A percentile compares a stretch with the other conserved stretches of the same genome.
phyloP scores from a whole-genome alignment of 1,139 yeast species.

The Geotrichum siamense region DNA sequence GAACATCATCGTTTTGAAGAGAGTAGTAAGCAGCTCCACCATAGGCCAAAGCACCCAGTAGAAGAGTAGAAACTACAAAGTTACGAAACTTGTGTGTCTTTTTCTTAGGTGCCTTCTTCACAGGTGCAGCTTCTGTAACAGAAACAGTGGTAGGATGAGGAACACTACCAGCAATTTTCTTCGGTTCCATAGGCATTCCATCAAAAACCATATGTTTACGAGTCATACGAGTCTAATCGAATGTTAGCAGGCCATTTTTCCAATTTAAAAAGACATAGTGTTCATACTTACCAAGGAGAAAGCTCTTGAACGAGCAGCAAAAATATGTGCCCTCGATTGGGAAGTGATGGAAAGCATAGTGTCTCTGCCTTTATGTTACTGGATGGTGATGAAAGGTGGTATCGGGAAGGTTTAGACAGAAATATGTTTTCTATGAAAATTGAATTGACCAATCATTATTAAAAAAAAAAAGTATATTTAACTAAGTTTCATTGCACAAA shows the following conservation, averaged over 20 bases:
- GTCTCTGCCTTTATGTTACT: too few relatives aligned
- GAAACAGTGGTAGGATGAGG: background rate
- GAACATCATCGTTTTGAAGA: constrained; percentile 35
- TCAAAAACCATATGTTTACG: constrained; percentile 16
- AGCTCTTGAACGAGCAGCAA: constrained; percentile 2
- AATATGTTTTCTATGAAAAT: too few relatives aligned
- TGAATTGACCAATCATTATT: too few relatives aligned
- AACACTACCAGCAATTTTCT: background rate
- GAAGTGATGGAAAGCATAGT: constrained; percentile 3
- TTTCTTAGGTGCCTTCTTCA: constrained; percentile 12
- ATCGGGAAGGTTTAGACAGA: too few relatives aligned
- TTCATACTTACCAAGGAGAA: constrained; percentile 3
- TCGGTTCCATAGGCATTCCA: constrained; percentile 14
- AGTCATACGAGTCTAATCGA: background rate
- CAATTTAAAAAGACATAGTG: background rate
- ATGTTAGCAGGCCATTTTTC: background rate
- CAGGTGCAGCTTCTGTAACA: constrained; percentile 12
- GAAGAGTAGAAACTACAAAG: constrained; percentile 27
- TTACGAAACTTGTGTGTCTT: constrained; percentile 31
- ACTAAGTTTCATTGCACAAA: too few relatives aligned
- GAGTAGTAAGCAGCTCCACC: constrained; percentile 38
- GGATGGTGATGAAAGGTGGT: too few relatives aligned
- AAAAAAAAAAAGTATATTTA: too few relatives aligned
- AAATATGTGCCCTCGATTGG: constrained; percentile 2
- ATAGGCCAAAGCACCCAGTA: constrained; percentile 28